These are phyloP conservation scores for Berkeleyomyces rouxiae DNA, from an alignment of 2,329 filamentous ascomycete species.

Conservation along the genomic window DNA sequence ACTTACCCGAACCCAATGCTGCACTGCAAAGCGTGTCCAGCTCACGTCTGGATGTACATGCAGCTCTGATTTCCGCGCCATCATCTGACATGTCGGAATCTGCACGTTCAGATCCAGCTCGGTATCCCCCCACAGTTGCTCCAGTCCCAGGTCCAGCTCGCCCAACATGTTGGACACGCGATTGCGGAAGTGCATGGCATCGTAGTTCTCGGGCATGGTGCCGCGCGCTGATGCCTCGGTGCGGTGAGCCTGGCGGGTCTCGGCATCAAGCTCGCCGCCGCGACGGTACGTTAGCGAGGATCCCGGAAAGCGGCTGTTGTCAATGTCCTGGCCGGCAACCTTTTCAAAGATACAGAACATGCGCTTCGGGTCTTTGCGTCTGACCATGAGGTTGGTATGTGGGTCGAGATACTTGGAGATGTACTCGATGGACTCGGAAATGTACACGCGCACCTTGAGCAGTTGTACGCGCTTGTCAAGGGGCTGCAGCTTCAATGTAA, in stretches of 20 bases:
- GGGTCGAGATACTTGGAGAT: slow-evolving; percentile 38
- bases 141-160: slow-evolving; percentile 52
- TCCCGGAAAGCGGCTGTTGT: slow-evolving; percentile 39
- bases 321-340: slow-evolving; percentile 61
- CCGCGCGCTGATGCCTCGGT: slow-evolving; percentile 32
- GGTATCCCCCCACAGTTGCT: slow-evolving; percentile 67
- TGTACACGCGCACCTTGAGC: slow-evolving; percentile 78
- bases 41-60: slow-evolving; percentile 79
- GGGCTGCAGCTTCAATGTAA: slow-evolving; percentile 85
- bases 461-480: slow-evolving; percentile 75
- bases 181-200: slow-evolving; percentile 9
- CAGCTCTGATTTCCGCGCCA: slow-evolving; percentile 52
- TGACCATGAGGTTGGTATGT: neutral
- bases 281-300: slow-evolving; percentile 4
- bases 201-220: slow-evolving; percentile 22
- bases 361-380: slow-evolving; percentile 62
- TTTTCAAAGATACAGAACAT: slow-evolving; percentile 85
- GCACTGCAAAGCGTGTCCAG: slow-evolving; percentile 84
- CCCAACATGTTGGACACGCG: slow-evolving; percentile 57
- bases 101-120: slow-evolving; percentile 93
- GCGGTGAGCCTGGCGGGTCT: slow-evolving; percentile 31
- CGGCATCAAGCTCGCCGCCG: slow-evolving; percentile 55
- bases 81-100: slow-evolving; percentile 72
- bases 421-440: slow-evolving; percentile 83
- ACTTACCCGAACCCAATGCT: slow-evolving; percentile 86